Evolutionary conservation across 108 stramenopile species (phyloP).

Genomic region (Halocafeteria seosinensis): DNA sequence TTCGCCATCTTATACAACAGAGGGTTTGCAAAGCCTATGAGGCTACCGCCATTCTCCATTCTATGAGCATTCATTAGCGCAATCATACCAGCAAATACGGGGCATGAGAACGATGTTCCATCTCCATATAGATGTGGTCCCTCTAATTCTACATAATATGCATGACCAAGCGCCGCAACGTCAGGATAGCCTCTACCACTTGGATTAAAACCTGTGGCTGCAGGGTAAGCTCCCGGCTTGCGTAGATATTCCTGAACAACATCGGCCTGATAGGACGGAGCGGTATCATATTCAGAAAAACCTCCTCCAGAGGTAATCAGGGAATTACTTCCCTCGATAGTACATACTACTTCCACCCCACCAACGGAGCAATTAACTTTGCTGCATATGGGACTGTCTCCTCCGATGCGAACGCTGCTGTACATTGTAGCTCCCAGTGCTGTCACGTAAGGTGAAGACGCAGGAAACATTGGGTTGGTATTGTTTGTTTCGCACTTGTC

Average conservation of each 20-base stretch:
- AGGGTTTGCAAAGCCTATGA: slow-evolving; percentile 20
- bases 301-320: slow-evolving; percentile 1
- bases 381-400: neutral
- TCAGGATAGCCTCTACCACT: slow-evolving; percentile 21
- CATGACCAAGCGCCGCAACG: slow-evolving; percentile 12
- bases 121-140: neutral
- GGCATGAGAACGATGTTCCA: slow-evolving; percentile 18
- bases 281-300: slow-evolving; percentile 4
- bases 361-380: neutral
- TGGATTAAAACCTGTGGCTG: slow-evolving; percentile 5
- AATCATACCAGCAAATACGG: slow-evolving; percentile 13
- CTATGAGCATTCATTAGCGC: slow-evolving; percentile 13
- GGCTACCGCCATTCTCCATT: slow-evolving; percentile 2
- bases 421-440: slow-evolving; percentile 17
- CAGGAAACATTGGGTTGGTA: slow-evolving; percentile 11
- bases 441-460: slow-evolving; percentile 15
- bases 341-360: neutral
- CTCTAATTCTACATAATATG: neutral
- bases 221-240: neutral
- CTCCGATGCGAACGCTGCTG: neutral
- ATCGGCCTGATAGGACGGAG: slow-evolving; percentile 9
- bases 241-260: slow-evolving; percentile 1
- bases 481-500: neutral
- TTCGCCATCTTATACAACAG: slow-evolving; percentile 7
- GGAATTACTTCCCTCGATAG: neutral